Evolutionary conservation across 805 yeast genomes (phyloP).

Genomic region (Starmerella tilneyi): DNA sequence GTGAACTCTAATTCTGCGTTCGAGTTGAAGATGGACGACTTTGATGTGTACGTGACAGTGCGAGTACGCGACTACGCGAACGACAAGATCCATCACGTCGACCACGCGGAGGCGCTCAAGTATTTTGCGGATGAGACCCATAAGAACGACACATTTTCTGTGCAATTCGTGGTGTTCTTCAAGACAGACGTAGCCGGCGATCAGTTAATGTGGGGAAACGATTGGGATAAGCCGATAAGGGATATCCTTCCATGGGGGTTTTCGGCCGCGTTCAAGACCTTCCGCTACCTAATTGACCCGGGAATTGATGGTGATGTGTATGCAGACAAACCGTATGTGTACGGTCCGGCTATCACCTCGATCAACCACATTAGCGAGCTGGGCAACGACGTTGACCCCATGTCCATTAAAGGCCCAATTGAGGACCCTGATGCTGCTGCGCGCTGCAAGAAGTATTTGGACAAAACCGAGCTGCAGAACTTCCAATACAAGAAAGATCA

Average conservation of each 20-base stretch:
- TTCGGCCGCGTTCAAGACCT: slow-evolving; percentile 46
- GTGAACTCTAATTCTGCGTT: slow-evolving; percentile 37
- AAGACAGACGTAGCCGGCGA: slow-evolving; percentile 38
- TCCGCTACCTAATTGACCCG: slow-evolving; percentile 52
- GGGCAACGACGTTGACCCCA: slow-evolving; percentile 10
- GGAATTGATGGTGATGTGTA: slow-evolving; percentile 54
- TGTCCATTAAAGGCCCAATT: slow-evolving; percentile 13
- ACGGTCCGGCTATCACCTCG: slow-evolving; percentile 51
- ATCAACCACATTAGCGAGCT: slow-evolving; percentile 37
- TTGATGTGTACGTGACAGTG: slow-evolving; percentile 35
- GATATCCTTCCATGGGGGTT: slow-evolving; percentile 49
- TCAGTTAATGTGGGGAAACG: slow-evolving; percentile 58
- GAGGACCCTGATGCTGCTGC: slow-evolving; percentile 26
- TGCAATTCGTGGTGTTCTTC: slow-evolving; percentile 39
- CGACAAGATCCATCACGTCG: slow-evolving; percentile 21
- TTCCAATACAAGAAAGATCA: slow-evolving; percentile 36
- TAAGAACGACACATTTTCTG: slow-evolving; percentile 29
- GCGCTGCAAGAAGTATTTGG: slow-evolving; percentile 40
- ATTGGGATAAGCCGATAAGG: slow-evolving; percentile 48
- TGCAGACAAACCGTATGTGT: slow-evolving; percentile 50
- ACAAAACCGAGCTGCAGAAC: slow-evolving; percentile 32
- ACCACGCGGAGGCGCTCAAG: slow-evolving; percentile 18
- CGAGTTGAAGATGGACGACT: slow-evolving; percentile 34
- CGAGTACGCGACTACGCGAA: slow-evolving; percentile 38
- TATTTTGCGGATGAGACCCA: slow-evolving; percentile 28